Conservation (phyloP, 805 yeast species). For the Candida mattraensis region DNA sequence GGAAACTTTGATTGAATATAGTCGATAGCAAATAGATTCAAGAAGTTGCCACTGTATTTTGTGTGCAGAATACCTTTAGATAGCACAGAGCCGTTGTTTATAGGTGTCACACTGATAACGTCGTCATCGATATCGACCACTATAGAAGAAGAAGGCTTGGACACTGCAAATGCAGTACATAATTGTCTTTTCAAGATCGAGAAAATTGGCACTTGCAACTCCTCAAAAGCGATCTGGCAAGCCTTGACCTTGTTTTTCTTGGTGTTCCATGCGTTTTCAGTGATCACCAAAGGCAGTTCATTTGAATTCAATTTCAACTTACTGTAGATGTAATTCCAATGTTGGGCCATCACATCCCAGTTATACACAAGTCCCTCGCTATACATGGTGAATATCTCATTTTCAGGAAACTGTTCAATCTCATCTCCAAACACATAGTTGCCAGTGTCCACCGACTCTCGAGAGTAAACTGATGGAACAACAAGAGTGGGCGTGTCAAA, state of each 20-base stretch:
- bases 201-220: conserved; percentile 71
- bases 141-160: conserved; percentile 68
- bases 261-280: conserved; percentile 66
- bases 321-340: conserved; percentile 67
- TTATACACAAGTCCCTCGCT: conserved; percentile 68
- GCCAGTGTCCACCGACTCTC: conserved; percentile 28
- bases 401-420: conserved; percentile 43
- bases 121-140: conserved; percentile 80
- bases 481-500: conserved; percentile 61
- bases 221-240: conserved; percentile 74
- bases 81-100: conserved; percentile 71
- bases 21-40: conserved; percentile 61
- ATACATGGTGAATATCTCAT: conserved; percentile 57
- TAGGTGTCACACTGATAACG: conserved; percentile 70
- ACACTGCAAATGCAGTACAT: conserved; percentile 74
- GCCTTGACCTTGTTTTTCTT: conserved; percentile 54
- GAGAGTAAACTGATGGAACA: conserved; percentile 56
- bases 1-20: conserved; percentile 40
- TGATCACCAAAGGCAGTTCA: conserved; percentile 65
- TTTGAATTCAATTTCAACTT: conserved; percentile 48
- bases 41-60: conserved; percentile 81
- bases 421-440: conserved; percentile 37
- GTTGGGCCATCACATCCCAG: conserved; percentile 65
- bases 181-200: conserved; percentile 75
- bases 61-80: conserved; percentile 64